These are phyloP conservation scores for Cryptosporidium bovis DNA, from an alignment of 169 alveolate species.

Conservation along the genomic window DNA sequence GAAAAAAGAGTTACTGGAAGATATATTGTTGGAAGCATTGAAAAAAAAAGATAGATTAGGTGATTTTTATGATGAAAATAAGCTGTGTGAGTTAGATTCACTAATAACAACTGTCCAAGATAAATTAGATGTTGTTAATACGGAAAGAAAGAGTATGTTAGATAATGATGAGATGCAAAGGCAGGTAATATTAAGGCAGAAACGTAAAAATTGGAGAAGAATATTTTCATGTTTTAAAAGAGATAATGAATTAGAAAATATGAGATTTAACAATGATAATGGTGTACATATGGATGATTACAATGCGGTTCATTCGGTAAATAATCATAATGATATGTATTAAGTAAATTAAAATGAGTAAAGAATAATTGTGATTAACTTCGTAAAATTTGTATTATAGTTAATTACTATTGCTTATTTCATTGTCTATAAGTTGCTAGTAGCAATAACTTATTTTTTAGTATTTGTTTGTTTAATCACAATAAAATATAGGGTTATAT, in stretches of 20 bases:
- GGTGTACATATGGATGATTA: neutral
- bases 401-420: too few species aligned
- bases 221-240: conserved; percentile 50
- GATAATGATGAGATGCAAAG: conserved; percentile 72
- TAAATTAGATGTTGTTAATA: conserved; percentile 46
- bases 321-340: conserved; percentile 9
- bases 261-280: conserved; percentile 1
- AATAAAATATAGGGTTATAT: too few species aligned
- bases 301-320: neutral
- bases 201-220: conserved; percentile 49
- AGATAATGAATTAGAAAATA: neutral
- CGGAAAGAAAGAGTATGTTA: conserved; percentile 55
- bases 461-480: too few species aligned
- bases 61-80: conserved; percentile 26
- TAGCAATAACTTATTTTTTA: too few species aligned
- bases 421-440: too few species aligned
- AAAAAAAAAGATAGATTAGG: conserved; percentile 71
- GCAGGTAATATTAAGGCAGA: conserved; percentile 31
- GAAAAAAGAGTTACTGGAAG: conserved; percentile 62
- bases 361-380: too few species aligned
- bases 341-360: neutral
- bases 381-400: too few species aligned
- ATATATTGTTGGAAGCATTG: conserved; percentile 63
- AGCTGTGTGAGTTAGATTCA: conserved; percentile 32
- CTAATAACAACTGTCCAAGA: conserved; percentile 38